Evolutionary conservation across 73 alveolate genomes (phyloP), one percentile per base, ranked within the genome.

Genomic region (Breviolum minutum): DNA sequence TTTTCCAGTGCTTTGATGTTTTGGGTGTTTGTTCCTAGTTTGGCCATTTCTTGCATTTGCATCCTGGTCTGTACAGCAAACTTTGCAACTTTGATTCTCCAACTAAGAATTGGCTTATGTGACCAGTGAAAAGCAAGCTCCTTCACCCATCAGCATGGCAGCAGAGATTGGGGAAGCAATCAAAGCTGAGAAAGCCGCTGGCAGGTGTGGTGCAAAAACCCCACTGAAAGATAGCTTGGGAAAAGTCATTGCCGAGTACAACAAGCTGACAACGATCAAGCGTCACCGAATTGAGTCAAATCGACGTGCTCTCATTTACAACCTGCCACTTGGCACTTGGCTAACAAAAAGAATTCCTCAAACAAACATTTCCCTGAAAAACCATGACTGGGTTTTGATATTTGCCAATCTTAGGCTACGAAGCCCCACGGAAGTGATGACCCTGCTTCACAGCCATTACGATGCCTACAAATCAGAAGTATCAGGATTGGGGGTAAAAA

Each of bases 71-170:
- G 83, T 7, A 9, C 1, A 40, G 54, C 54, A 40, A 40, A 0
- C 0, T 40, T 40, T 40, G 54, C 54, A 48, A 17, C 93, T 24
- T 20, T 19, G 64, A 24, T 73, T 32, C 83, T 68, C 24, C 77
- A 8, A 7, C 94, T 27, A 29, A 86, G 94, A 63, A 86, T 13
- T 86, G 64, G 94, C 80, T 61, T 86, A 10, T 19, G 94, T 86
- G 80, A 86, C 94, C 17, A n/a, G 64, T 0, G 94, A 86, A 30
- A 86, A 86, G 64, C 79, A n/a, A 26, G 8, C 29, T 19, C 94
- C 94, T 6, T 26, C 63, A 2, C 79, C 94, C 48, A 27, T 86
- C 30, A 27, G n/a, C 29, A 27, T 86, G 4, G 80, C 79, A 0
- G 94, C 94, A 6, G 79, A 86, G 64, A 24, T 86, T 13, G 70